Percentiles rank a stretch among this genome's conserved stretches.
These are phyloP conservation scores for Chalciporus piperatus DNA, from an alignment of 768 basidiomycete species.

Conservation along the genomic window DNA sequence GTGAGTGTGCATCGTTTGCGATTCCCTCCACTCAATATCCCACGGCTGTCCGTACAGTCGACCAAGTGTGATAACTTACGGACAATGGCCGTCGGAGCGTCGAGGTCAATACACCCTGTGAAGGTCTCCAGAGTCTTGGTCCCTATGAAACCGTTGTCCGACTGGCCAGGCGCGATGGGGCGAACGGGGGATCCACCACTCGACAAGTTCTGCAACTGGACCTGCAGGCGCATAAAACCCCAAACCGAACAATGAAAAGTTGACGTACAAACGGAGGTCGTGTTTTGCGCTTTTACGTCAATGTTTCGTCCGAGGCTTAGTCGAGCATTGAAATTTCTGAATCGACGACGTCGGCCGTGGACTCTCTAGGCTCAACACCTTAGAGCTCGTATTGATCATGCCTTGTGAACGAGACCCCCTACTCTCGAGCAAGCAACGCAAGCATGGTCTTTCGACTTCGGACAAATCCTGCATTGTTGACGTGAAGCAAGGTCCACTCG, in stretches of 20 bases:
- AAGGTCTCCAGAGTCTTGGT: no score
- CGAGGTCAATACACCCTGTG: not conserved
- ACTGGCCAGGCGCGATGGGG: no score
- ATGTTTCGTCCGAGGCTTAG: not conserved
- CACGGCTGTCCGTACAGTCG: not conserved
- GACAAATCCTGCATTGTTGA: not conserved
- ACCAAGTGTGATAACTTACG: not conserved
- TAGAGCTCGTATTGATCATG: not conserved
- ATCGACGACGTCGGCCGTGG: not conserved
- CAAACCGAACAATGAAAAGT: not conserved
- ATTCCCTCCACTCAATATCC: not conserved
- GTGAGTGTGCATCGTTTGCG: not conserved
- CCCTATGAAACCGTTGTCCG: not conserved
- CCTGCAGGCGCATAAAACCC: no score
- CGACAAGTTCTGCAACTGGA: not conserved
- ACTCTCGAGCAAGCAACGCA: constrained; percentile 3
- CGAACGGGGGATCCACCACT: no score
- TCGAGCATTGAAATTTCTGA: not conserved
- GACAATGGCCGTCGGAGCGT: not conserved
- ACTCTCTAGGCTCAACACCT: not conserved
- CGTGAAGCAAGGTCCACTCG: constrained; percentile 43
- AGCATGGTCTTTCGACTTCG: not conserved
- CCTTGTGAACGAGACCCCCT: constrained; percentile 21
- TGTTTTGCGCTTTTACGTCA: not conserved
- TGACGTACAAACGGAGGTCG: not conserved